phyloP scores from a whole-genome alignment of 345 rosid genomes.

The Eutrema yunnanense region DNA sequence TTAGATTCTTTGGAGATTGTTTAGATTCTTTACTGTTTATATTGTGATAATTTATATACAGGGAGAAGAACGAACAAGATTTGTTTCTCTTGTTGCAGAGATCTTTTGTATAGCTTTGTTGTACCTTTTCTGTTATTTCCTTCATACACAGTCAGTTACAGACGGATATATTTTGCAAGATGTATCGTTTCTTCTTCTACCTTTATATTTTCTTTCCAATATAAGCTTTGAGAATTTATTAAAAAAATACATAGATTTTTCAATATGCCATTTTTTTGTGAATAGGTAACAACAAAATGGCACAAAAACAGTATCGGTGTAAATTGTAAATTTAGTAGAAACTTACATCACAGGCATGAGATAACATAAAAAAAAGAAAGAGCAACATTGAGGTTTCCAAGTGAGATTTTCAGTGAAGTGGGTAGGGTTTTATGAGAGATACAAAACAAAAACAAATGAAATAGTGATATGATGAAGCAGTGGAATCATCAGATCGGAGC shows the following conservation, averaged over 20 bases:
- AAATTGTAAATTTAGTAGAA: conserved; percentile 5
- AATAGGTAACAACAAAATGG: too few species aligned
- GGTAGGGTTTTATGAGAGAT: not conserved
- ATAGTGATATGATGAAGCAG: conserved; percentile 13
- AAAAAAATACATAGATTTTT: too few species aligned
- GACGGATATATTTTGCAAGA: not conserved
- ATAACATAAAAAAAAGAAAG: conserved; percentile 1
- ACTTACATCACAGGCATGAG: conserved; percentile 8
- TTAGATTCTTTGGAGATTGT: conserved; percentile 23
- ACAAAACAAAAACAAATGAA: conserved; percentile 30
- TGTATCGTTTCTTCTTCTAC: not conserved
- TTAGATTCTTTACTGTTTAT: conserved; percentile 26
- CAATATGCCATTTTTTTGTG: too few species aligned
- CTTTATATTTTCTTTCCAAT: not conserved
- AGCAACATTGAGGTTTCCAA: conserved; percentile 10
- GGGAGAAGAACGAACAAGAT: conserved; percentile 12
- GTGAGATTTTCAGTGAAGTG: conserved; percentile 1
- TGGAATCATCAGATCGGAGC: not conserved
- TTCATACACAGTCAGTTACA: not conserved
- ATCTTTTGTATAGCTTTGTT: conserved; percentile 25
- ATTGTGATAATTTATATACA: conserved; percentile 2
- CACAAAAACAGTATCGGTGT: not conserved
- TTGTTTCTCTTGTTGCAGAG: conserved; percentile 8
- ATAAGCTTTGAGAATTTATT: too few species aligned
- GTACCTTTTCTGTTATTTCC: not conserved